Percentiles rank a stretch among this genome's conserved stretches.
Evolutionary conservation across 2,329 filamentous ascomycete species (phyloP).

Genomic region (Colletotrichum australisinense): DNA sequence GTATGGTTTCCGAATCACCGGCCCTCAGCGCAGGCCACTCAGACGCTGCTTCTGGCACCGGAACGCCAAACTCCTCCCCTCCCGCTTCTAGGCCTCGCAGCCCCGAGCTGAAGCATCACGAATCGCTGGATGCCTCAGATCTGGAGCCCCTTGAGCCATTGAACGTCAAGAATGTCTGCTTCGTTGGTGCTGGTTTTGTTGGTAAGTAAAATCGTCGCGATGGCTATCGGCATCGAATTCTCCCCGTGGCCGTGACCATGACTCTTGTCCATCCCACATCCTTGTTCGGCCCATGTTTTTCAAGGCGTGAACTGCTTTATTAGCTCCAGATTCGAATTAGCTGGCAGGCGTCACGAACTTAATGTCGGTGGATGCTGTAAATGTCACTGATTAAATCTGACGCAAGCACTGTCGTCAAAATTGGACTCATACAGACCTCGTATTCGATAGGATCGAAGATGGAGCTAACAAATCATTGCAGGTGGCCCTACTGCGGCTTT

Average conservation of each 20-base stretch:
- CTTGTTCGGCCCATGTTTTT: not conserved
- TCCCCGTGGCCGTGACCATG: not conserved
- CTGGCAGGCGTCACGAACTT: not conserved
- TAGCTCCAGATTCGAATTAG: not conserved
- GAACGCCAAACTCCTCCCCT: constrained; percentile 36
- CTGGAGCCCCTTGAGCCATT: constrained; percentile 31
- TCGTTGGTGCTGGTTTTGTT: constrained; percentile 81
- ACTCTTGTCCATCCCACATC: constrained; percentile 8
- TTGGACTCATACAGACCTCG: not conserved
- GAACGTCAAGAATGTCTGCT: constrained; percentile 69
- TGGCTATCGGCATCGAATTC: not conserved
- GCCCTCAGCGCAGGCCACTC: constrained; percentile 31
- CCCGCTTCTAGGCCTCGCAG: constrained; percentile 35
- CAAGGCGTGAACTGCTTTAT: not conserved
- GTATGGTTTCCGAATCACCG: constrained; percentile 29
- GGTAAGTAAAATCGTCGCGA: constrained; percentile 60
- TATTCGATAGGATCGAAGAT: not conserved
- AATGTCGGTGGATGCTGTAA: not conserved
- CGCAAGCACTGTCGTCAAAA: not conserved
- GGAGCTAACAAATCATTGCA: constrained; percentile 42
- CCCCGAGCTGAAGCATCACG: constrained; percentile 29
- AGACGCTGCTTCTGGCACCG: constrained; percentile 32
- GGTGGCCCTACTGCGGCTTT: constrained; percentile 82
- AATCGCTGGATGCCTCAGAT: constrained; percentile 1
- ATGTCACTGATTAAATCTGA: not conserved